A percentile compares a stretch with the other conserved stretches of the same genome.
phyloP scores from a whole-genome alignment of 2,329 filamentous ascomycete species.

The Aphanoascus verrucosus region DNA sequence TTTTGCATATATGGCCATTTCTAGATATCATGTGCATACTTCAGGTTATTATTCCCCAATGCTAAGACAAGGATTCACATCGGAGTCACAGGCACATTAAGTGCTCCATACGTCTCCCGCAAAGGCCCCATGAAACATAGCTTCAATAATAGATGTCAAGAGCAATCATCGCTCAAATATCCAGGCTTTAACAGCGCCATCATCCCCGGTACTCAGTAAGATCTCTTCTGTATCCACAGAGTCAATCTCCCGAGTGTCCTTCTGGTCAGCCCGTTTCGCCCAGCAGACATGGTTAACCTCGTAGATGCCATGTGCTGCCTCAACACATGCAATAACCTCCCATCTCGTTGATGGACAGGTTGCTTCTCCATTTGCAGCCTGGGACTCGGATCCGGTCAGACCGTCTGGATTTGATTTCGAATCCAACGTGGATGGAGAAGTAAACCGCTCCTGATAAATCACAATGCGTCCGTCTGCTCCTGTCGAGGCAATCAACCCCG shows the following conservation, averaged over 20 bases:
- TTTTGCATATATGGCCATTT: neutral
- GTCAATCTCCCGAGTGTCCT: slow-evolving; percentile 17
- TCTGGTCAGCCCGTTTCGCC: slow-evolving; percentile 62
- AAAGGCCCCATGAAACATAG: too few relatives aligned
- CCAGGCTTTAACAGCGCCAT: slow-evolving; percentile 82
- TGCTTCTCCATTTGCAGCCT: neutral
- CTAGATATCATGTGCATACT: neutral
- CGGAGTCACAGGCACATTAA: too few relatives aligned
- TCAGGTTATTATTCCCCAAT: too few relatives aligned
- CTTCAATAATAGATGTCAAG: too few relatives aligned
- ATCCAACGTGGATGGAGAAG: neutral
- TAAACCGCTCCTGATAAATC: slow-evolving; percentile 57
- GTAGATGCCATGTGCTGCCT: slow-evolving; percentile 77
- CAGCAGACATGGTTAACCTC: slow-evolving; percentile 89
- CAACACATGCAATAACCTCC: slow-evolving; percentile 57
- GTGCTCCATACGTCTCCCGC: too few relatives aligned
- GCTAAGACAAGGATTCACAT: too few relatives aligned
- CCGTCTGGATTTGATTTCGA: neutral
- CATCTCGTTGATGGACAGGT: slow-evolving; percentile 45
- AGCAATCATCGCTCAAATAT: slow-evolving; percentile 33
- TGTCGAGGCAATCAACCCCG: slow-evolving; percentile 72
- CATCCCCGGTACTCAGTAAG: slow-evolving; percentile 81
- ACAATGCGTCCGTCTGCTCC: slow-evolving; percentile 77
- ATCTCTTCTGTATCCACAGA: slow-evolving; percentile 61
- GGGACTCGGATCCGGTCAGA: neutral